Evolutionary conservation across 2,329 filamentous ascomycete genomes (phyloP), one percentile per base, ranked within the genome.

Genomic region (Salinomyces thailandicus): DNA sequence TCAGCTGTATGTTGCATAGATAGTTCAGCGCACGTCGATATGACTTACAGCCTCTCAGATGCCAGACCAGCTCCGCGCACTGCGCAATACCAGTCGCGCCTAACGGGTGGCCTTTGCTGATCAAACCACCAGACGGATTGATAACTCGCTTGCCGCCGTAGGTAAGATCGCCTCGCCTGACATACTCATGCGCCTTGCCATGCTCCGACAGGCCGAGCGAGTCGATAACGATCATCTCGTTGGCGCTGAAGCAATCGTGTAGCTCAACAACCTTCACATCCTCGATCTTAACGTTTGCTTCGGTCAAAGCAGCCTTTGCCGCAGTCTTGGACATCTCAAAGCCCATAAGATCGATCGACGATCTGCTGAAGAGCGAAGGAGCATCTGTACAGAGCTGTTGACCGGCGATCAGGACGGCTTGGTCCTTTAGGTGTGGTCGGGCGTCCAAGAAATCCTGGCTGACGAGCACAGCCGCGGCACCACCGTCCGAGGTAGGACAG

Each of bases 161-260:
- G 1, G 89, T 96, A 56, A 96, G 94, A 53, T 87, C 86, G 18
- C 87, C 87, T 7, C 63, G 64, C 28, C 86, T 77, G 16, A 96
- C 85, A 62, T 95, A 77, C 62, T 95, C 85, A 59, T 95, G 87
- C 0, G 89, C 91, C 60, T 85, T 89, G 12, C 89, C 89, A 11
- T 72, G 75, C 40, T 77, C 77, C 27, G 71, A 58, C 8, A 96
- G 72, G 1, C 85, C 86, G 1, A 96, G 72, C 0, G 85, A 85
- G 57, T 96, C 89, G 34, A 96, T 78, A 2, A 78, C 79, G 35
- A 91, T 73, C 81, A 96, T 82, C 68, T 96, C 85, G 60, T 96
- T 96, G 17, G 89, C 79, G 13, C 79, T 86, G 72, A 96, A 96
- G 68, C 91, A 96, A 66, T 96, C 91, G 63, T 96, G 91, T 42